These are phyloP conservation scores for Nicotiana sylvestris DNA, from an alignment of 257 asterid genomes.

Conservation along the genomic window DNA sequence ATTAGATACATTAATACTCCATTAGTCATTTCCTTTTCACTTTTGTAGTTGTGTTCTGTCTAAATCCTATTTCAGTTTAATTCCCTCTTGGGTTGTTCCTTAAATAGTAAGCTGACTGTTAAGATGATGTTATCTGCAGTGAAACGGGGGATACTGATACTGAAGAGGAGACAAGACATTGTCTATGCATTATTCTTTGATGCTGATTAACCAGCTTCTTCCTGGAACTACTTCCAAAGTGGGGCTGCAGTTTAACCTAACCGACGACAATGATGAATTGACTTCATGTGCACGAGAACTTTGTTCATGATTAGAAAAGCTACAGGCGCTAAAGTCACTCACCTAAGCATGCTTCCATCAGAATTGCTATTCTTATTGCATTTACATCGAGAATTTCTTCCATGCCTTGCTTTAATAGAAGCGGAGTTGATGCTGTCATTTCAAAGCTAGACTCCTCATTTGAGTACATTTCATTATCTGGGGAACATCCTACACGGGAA, in stretches of 20 bases:
- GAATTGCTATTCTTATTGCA: background rate
- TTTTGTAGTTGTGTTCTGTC: background rate
- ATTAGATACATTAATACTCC: background rate
- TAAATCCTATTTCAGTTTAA: background rate
- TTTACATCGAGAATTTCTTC: slow-evolving; percentile 1
- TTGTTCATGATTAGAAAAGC: background rate
- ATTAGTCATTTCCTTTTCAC: background rate
- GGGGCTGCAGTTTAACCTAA: background rate
- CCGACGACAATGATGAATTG: background rate
- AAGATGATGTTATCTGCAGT: slow-evolving; percentile 28
- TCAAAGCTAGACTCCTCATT: background rate
- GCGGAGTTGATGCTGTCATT: background rate
- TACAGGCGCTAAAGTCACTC: background rate
- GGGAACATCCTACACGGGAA: background rate
- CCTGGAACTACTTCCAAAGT: slow-evolving; percentile 1
- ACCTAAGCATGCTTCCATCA: background rate
- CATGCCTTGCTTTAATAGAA: background rate
- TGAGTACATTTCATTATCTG: background rate
- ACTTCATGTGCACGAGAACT: background rate
- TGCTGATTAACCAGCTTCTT: slow-evolving; percentile 14
- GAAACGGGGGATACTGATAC: slow-evolving; percentile 57
- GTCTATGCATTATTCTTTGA: slow-evolving; percentile 72
- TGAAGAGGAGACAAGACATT: slow-evolving; percentile 58
- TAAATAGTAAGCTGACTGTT: background rate
- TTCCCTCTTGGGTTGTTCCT: background rate